phyloP scores from a whole-genome alignment of 805 yeast species.

The Yueomyces sp. region DNA sequence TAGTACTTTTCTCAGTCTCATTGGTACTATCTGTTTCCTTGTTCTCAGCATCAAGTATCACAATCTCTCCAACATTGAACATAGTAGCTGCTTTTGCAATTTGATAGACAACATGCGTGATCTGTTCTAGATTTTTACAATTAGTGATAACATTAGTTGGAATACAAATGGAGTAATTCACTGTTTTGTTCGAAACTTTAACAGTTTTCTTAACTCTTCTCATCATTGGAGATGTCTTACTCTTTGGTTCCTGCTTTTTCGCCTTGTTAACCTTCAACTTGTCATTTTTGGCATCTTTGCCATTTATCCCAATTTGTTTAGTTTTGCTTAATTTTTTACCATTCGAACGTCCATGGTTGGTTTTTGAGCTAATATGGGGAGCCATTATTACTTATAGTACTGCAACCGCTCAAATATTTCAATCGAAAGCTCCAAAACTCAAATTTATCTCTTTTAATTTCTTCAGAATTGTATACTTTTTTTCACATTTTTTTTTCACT shows the following conservation, averaged over 20 bases:
- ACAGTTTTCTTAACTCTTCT: conserved; percentile 9
- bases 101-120: conserved; percentile 62
- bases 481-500: no score
- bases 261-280: not conserved
- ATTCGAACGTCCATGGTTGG: not conserved
- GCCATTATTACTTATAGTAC: no score
- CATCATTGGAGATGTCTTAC: not conserved
- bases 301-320: not conserved
- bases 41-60: conserved; percentile 44
- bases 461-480: no score
- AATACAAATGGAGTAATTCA: conserved; percentile 48
- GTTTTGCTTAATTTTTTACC: no score
- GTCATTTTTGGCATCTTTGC: not conserved
- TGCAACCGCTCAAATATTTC: no score
- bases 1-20: conserved; percentile 3
- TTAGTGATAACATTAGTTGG: conserved; percentile 56
- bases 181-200: conserved; percentile 8
- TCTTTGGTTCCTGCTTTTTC: not conserved
- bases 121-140: conserved; percentile 58
- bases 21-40: conserved; percentile 5
- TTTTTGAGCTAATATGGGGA: no score
- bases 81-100: conserved; percentile 62
- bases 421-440: no score
- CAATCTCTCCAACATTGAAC: conserved; percentile 61
- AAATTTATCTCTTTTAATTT: no score